Percentiles rank a stretch among this genome's conserved stretches.
Conservation (phyloP, 768 basidiomycete genomes). For the Tephrocybe sp. region DNA sequence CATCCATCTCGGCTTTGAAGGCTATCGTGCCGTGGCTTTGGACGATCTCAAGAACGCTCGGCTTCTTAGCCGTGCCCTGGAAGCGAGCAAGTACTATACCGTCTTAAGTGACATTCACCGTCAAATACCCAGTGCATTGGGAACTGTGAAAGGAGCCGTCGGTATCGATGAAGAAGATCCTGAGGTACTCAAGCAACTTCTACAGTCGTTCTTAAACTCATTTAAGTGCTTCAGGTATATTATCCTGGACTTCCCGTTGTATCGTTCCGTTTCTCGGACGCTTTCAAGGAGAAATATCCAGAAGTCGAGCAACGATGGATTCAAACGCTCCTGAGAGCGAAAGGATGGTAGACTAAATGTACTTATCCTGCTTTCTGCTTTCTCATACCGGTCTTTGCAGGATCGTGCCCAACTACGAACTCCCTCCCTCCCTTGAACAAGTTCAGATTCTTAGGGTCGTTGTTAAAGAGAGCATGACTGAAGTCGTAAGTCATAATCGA, state of each 20-base stretch:
- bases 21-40: slow-evolving; percentile 47
- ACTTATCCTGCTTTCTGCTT: slow-evolving; percentile 18
- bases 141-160: slow-evolving; percentile 30
- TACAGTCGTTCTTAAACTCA: slow-evolving; percentile 1
- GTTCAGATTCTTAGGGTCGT: slow-evolving; percentile 65
- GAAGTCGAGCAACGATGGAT: slow-evolving; percentile 61
- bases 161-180: slow-evolving; percentile 49
- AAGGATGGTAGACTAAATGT: slow-evolving; percentile 49
- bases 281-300: slow-evolving; percentile 52
- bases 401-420: slow-evolving; percentile 52
- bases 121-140: slow-evolving; percentile 24
- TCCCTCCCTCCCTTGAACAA: slow-evolving; percentile 51
- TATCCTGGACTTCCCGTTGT: slow-evolving; percentile 63
- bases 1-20: slow-evolving; percentile 56
- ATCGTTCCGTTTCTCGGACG: slow-evolving; percentile 60
- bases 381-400: too few relatives aligned
- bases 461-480: slow-evolving; percentile 57
- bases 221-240: slow-evolving; percentile 36
- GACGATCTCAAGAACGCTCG: slow-evolving; percentile 61
- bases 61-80: slow-evolving; percentile 59
- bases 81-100: slow-evolving; percentile 50
- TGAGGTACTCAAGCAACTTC: slow-evolving; percentile 41
- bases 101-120: slow-evolving; percentile 57
- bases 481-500: slow-evolving; percentile 36
- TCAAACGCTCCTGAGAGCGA: slow-evolving; percentile 44